Evolutionary conservation across 208 protist species (phyloP).

Genomic region (Endotrypanum monterogeii): DNA sequence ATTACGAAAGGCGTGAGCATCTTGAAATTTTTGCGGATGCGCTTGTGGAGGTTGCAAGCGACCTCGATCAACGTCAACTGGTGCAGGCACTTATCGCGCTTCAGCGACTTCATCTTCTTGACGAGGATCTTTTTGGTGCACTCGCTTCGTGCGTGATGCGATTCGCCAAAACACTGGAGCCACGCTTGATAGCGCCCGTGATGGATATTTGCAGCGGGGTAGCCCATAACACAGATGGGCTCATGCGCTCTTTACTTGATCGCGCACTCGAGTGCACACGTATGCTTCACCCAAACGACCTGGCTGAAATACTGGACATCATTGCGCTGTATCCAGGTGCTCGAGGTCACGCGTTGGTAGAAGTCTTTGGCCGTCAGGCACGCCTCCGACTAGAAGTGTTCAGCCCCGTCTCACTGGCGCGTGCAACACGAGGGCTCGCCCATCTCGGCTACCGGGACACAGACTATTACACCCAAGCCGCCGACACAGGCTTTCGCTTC

Average conservation of each 20-base stretch:
- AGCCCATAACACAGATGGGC: conserved; percentile 45
- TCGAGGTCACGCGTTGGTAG: conserved; percentile 61
- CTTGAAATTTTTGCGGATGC: conserved; percentile 89
- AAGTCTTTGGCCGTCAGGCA: conserved; percentile 72
- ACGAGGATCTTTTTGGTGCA: conserved; percentile 63
- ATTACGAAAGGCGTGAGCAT: conserved; percentile 74
- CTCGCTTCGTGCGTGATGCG: conserved; percentile 48
- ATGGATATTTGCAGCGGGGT: conserved; percentile 86
- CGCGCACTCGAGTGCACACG: conserved; percentile 69
- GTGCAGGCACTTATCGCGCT: conserved; percentile 76
- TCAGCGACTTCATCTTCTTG: conserved; percentile 67
- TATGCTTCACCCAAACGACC: conserved; percentile 55
- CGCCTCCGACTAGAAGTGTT: conserved; percentile 78
- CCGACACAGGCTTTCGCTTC: conserved; percentile 65
- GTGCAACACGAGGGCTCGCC: conserved; percentile 61
- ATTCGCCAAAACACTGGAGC: conserved; percentile 48
- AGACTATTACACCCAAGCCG: conserved; percentile 75
- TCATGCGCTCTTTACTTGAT: conserved; percentile 73
- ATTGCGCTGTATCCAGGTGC: conserved; percentile 76
- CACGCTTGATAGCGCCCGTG: conserved; percentile 61
- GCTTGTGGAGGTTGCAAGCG: conserved; percentile 65
- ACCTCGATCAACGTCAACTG: conserved; percentile 69
- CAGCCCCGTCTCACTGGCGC: conserved; percentile 45
- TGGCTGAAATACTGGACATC: conserved; percentile 71
- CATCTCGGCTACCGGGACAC: conserved; percentile 75